A percentile compares a stretch with the other conserved stretches of the same genome.
Evolutionary conservation across 2,329 filamentous ascomycete genomes (phyloP).

Genomic region (Blastomyces parvus): DNA sequence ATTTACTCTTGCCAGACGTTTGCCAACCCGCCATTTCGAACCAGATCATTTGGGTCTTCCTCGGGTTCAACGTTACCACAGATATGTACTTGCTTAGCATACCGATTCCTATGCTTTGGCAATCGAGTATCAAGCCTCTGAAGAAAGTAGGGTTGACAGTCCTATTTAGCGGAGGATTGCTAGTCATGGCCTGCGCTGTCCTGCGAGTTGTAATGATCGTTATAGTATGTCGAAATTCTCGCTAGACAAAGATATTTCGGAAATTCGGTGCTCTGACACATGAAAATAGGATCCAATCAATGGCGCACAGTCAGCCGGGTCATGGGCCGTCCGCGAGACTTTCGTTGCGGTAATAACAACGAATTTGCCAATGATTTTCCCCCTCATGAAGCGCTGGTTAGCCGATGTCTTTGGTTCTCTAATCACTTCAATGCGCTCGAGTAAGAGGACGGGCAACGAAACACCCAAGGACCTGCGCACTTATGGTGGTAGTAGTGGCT

Average conservation of each 20-base stretch:
- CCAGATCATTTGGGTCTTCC: conserved; percentile 49
- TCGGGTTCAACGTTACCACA: conserved; percentile 47
- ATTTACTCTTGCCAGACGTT: conserved; percentile 18
- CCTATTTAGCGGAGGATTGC: conserved; percentile 48
- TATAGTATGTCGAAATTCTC: conserved; percentile 21
- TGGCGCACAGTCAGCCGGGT: conserved; percentile 3
- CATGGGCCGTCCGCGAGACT: conserved; percentile 38
- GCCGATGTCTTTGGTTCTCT: background rate
- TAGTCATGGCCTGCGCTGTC: conserved; percentile 48
- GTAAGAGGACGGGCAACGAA: background rate
- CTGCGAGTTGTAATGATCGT: conserved; percentile 47
- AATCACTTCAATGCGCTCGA: background rate
- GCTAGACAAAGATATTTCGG: background rate
- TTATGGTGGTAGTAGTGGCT: background rate
- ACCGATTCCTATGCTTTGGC: conserved; percentile 38
- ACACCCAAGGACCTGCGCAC: background rate
- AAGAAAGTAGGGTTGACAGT: conserved; percentile 47
- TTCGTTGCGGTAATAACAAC: conserved; percentile 38
- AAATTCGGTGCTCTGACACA: background rate
- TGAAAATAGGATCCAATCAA: conserved; percentile 29
- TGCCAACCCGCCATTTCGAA: conserved; percentile 41
- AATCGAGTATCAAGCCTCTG: conserved; percentile 39
- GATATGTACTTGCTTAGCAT: background rate
- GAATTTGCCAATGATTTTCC: conserved; percentile 31
- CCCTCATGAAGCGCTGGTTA: background rate